A percentile compares a stretch with the other conserved stretches of the same genome.
Evolutionary conservation across 2,329 filamentous ascomycete genomes (phyloP).

Genomic region (Leptoxyphium fumago): DNA sequence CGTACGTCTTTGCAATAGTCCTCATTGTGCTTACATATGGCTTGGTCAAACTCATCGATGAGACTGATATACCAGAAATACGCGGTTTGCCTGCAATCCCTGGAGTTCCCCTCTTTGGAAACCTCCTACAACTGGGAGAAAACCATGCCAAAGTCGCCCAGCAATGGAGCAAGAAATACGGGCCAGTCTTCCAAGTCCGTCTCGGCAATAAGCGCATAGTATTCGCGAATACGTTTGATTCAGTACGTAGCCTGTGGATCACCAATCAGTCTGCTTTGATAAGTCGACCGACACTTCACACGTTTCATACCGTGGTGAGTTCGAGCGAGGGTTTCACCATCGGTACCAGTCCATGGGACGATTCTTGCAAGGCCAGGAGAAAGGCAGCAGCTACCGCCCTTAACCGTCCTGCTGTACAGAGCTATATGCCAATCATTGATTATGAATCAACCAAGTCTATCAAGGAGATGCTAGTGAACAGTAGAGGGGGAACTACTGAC

Average conservation of each 20-base stretch:
- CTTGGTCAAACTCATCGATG: slow-evolving; percentile 27
- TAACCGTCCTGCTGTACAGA: slow-evolving; percentile 60
- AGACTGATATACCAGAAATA: slow-evolving; percentile 34
- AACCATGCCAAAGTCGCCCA: slow-evolving; percentile 32
- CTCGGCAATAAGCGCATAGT: slow-evolving; percentile 59
- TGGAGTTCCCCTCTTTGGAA: slow-evolving; percentile 33
- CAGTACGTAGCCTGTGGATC: slow-evolving; percentile 61
- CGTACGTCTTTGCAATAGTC: slow-evolving; percentile 27
- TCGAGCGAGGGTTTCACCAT: slow-evolving; percentile 68
- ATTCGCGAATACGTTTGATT: slow-evolving; percentile 65
- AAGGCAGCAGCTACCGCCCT: slow-evolving; percentile 68
- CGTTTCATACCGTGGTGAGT: slow-evolving; percentile 67
- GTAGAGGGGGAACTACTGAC: slow-evolving; percentile 44
- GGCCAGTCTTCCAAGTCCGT: slow-evolving; percentile 35
- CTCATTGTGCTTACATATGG: slow-evolving; percentile 26
- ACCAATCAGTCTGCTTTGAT: slow-evolving; percentile 65
- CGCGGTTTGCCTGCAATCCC: slow-evolving; percentile 33
- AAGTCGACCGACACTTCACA: slow-evolving; percentile 64
- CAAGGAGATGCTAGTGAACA: slow-evolving; percentile 54
- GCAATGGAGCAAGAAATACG: slow-evolving; percentile 33
- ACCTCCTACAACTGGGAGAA: slow-evolving; percentile 30
- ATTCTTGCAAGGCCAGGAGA: slow-evolving; percentile 60
- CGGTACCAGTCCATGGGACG: slow-evolving; percentile 72
- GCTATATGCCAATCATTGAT: slow-evolving; percentile 71
- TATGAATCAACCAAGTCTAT: slow-evolving; percentile 59